These are phyloP conservation scores for Chaetomium sp. DNA, from an alignment of 2,329 filamentous ascomycete genomes.

Conservation along the genomic window DNA sequence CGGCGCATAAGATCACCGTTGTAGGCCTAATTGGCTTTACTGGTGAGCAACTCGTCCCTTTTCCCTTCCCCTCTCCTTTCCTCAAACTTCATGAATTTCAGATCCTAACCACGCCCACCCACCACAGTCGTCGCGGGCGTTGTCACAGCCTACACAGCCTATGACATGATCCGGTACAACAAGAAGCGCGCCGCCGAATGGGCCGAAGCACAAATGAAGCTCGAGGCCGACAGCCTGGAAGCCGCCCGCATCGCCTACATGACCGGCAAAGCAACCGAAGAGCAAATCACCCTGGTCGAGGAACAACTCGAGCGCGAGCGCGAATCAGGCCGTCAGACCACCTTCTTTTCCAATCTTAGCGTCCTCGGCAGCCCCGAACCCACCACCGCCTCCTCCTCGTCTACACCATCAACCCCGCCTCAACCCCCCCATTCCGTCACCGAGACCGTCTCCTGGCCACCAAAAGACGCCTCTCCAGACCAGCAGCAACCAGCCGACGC, in stretches of 20 bases:
- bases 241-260: constrained; percentile 55
- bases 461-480: neutral
- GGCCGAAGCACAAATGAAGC: constrained; percentile 46
- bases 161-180: constrained; percentile 57
- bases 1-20: constrained; percentile 50
- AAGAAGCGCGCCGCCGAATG: constrained; percentile 54
- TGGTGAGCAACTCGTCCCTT: constrained; percentile 34
- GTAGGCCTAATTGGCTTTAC: constrained; percentile 50
- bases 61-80: neutral
- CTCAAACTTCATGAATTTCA: neutral
- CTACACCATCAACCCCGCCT: constrained; percentile 1
- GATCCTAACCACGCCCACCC: neutral
- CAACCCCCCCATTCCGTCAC: constrained; percentile 2
- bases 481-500: neutral
- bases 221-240: constrained; percentile 49
- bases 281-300: constrained; percentile 51
- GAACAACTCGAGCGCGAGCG: constrained; percentile 47
- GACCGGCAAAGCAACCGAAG: constrained; percentile 49
- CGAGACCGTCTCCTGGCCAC: constrained; percentile 16
- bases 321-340: constrained; percentile 23
- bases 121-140: constrained; percentile 39
- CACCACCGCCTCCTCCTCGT: constrained; percentile 2
- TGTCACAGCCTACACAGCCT: constrained; percentile 52
- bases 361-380: constrained; percentile 40
- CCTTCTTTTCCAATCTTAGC: constrained; percentile 37